phyloP scores from a whole-genome alignment of 768 basidiomycete species.

The Tephrocybe sp. region DNA sequence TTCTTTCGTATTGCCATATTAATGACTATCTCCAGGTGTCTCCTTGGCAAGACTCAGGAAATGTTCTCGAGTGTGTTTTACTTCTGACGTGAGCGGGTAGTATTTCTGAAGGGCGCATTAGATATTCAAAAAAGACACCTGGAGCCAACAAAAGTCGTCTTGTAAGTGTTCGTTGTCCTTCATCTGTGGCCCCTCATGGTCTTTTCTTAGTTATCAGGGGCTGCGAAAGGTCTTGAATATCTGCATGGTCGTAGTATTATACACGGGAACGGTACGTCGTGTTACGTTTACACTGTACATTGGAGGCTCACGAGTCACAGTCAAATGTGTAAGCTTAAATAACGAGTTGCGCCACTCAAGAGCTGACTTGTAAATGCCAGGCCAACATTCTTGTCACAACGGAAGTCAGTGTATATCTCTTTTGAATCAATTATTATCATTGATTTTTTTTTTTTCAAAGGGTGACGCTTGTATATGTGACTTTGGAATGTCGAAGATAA shows the following conservation, averaged over 20 bases:
- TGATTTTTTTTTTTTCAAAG: slow-evolving; percentile 23
- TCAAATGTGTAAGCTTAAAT: slow-evolving; percentile 53
- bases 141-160: slow-evolving; percentile 38
- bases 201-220: slow-evolving; percentile 41
- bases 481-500: slow-evolving; percentile 62
- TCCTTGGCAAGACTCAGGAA: slow-evolving; percentile 60
- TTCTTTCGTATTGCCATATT: not conserved
- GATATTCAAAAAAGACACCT: slow-evolving; percentile 37
- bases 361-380: not conserved
- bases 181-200: not conserved
- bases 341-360: not conserved
- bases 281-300: slow-evolving; percentile 1
- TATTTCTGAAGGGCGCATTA: slow-evolving; percentile 15
- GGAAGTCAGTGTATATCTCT: slow-evolving; percentile 28
- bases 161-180: slow-evolving; percentile 27
- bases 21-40: slow-evolving; percentile 39
- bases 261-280: slow-evolving; percentile 56
- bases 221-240: slow-evolving; percentile 55
- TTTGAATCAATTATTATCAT: not conserved
- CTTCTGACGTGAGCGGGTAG: not conserved
- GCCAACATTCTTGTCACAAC: slow-evolving; percentile 55
- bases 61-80: slow-evolving; percentile 44
- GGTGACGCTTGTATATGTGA: slow-evolving; percentile 56
- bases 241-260: slow-evolving; percentile 49
- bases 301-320: slow-evolving; percentile 26